A percentile compares a stretch with the other conserved stretches of the same genome.
Conservation (phyloP, 2,329 filamentous ascomycete genomes). For the Decorospora gaudefroyi region DNA sequence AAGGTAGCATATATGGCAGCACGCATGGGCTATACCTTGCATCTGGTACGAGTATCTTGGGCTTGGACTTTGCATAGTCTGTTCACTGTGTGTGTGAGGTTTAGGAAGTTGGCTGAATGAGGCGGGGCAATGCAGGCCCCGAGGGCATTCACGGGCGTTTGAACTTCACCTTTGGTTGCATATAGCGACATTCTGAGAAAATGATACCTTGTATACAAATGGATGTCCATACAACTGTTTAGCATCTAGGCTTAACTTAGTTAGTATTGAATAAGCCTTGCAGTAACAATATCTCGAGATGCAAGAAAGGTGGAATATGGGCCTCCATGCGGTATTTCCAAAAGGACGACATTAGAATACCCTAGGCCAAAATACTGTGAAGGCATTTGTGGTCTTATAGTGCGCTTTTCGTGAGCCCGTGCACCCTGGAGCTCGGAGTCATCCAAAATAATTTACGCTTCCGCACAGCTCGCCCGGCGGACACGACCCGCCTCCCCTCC, state of each 20-base stretch:
- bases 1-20: no score
- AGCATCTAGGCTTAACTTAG: not conserved
- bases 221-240: not conserved
- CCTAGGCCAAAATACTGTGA: no score
- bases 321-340: no score
- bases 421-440: slow-evolving; percentile 26
- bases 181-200: slow-evolving; percentile 22
- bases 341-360: no score
- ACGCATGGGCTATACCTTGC: no score
- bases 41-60: no score
- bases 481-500: slow-evolving; percentile 20
- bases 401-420: slow-evolving; percentile 19
- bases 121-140: not conserved
- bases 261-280: no score
- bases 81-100: not conserved
- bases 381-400: slow-evolving; percentile 19
- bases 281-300: no score
- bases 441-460: slow-evolving; percentile 31
- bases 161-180: slow-evolving; percentile 28
- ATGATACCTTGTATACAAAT: slow-evolving; percentile 17
- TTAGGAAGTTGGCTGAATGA: slow-evolving; percentile 7
- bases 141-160: slow-evolving; percentile 42
- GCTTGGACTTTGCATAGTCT: no score
- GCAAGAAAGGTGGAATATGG: no score
- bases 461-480: slow-evolving; percentile 1